Evolutionary conservation across 345 rosid genomes (phyloP).

Genomic region (Hibiscus mutabilis): DNA sequence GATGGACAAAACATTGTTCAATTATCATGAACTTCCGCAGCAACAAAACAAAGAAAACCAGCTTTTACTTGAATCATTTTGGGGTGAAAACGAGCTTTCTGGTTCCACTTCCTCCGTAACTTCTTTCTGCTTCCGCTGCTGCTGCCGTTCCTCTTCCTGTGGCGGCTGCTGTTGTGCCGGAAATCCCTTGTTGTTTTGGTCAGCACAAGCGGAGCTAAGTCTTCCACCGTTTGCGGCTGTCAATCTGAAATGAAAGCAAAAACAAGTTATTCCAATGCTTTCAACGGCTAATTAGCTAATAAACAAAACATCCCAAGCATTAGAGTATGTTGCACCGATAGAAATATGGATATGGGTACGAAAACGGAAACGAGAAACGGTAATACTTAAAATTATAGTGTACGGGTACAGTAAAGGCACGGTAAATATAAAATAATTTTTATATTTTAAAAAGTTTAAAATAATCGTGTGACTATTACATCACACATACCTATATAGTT

Average conservation of each 20-base stretch:
- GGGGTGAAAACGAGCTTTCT: slow-evolving; percentile 16
- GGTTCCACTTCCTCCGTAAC: slow-evolving; percentile 13
- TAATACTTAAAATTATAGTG: no score
- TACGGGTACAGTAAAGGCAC: no score
- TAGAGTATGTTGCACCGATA: no score
- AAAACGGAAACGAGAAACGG: no score
- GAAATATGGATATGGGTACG: no score
- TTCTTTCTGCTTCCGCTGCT: slow-evolving; percentile 2
- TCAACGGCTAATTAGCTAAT: no score
- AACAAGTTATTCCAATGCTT: background rate
- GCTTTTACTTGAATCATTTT: slow-evolving; percentile 14
- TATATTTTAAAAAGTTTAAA: no score
- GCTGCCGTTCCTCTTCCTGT: background rate
- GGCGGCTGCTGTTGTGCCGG: background rate
- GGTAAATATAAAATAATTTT: no score
- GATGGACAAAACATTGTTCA: background rate
- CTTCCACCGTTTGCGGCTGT: slow-evolving; percentile 17
- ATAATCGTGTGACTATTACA: no score
- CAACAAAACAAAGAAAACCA: slow-evolving; percentile 58
- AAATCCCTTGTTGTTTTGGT: background rate
- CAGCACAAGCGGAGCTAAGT: slow-evolving; percentile 5
- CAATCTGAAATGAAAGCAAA: slow-evolving; percentile 26
- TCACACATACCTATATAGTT: no score
- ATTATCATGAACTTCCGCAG: slow-evolving; percentile 13
- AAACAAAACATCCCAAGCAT: no score